Base-by-base conservation (phyloP, 108 stramenopile species). In the Nitzschia putrida region DNA sequence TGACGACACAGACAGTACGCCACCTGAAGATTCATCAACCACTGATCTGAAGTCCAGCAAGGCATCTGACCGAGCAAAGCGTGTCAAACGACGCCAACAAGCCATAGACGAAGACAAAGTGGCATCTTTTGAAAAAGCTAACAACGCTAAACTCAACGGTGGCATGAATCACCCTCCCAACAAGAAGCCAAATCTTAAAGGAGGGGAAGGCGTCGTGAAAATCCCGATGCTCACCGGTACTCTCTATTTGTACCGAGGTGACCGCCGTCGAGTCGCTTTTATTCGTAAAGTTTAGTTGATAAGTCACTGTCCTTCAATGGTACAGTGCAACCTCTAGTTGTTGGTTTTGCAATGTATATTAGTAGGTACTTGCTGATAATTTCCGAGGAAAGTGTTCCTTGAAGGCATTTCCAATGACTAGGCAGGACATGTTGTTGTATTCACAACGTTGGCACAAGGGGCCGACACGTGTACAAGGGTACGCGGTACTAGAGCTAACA, bases 201-300 rank as follows among this genome's bases (percentile, higher is more conserved):
- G 56, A 29, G 63, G 68, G 14, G 78, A 77, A 25, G 82, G 80
- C 52, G 80, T 81, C 16, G 78, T 84, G 40, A 87, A 83, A 50
- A 76, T 85, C 25, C 57, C 64, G 14, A 73, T 85, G 76, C 58
- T 74, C 39, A 87, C 86, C 20, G 83, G 86, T 42, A 82, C 83
- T 14, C 83, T 87, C 43, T 84, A 80, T 64, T 61, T 87, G 47
- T 84, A 77, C 64, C 61, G 73, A 14, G 85, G 85, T 21, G 60
- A 61, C 13, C 57, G 75, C 38, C 81, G 79, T 40, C 69, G 80
- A 39, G 85, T 77, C 20, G 81, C 66, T 40, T 87, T 87, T 71
- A 60, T 85, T 57, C 78, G 80, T 18, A 76, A 76, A n/a, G 56
- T 77, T 11, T 84, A 55, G 71, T 49, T 16, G 18, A 49, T 16